Base-by-base conservation (phyloP, 2,329 filamentous ascomycete species). In the Cercospora sojina region DNA sequence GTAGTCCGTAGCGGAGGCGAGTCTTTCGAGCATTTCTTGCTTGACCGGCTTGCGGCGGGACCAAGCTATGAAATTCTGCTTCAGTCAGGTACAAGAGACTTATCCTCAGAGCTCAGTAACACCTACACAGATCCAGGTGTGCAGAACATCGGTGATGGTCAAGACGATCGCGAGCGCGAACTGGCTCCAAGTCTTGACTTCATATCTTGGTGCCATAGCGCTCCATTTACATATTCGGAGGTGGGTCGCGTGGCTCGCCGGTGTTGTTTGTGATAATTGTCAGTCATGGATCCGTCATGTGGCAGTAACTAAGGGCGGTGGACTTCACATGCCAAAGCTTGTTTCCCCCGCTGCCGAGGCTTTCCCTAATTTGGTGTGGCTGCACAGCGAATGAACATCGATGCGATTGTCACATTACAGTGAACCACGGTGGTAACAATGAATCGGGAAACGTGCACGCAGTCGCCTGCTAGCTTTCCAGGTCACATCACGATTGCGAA, bases 1-100 rank as follows among this genome's bases (percentile, higher is more conserved):
- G 32, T 67, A 72, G 58, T 64, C 62, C 12, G 58, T 62, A 23
- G 70, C 69, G 38, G 51, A 53, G 35, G 66, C 23, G 13, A 72
- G 64, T 29, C 55, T 53, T 10, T 67, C 62, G 18, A 64, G 64
- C 20, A 72, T 35, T 43, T 47, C 53, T 49, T 64, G 38, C 27
- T 69, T 67, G 29, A 60, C 59, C 3, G 64, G 62, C 56, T 59
- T 64, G 38, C 60, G 60, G 16, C 60, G 51, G 9, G 23, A 63
- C 60, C 64, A 67, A 16, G 43, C 43, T 20, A 41, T 20, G 23
- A 64, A 3, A 18, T 56, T 53, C 64, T 67, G 49, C 25, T 12
- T 47, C 27, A 25, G 41, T 49, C 58, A 60, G 16, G 32, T 8
- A 32, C 23, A 27, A 13, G 18, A 16, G 9, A 32, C 1, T 53